Conservation (phyloP, 1,284 basidiomycete genomes). For the Cystobasidium sp. region DNA sequence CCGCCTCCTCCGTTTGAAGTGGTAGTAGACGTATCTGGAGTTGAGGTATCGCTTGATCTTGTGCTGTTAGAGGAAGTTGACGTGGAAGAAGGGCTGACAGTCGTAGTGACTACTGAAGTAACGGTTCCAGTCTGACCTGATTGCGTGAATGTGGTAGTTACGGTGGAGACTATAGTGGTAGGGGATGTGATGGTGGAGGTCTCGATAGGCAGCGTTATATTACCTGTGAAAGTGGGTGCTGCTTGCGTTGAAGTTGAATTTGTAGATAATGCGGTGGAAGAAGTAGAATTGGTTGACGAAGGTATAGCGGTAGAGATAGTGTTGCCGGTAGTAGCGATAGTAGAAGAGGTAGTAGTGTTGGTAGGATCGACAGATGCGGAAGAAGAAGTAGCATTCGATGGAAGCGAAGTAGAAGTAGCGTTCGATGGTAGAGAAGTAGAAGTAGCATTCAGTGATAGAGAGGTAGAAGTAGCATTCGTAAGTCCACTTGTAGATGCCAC, state of each 20-base stretch:
- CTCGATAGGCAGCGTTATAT: slow-evolving; percentile 28
- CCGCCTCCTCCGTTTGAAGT: background rate
- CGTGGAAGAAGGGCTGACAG: slow-evolving; percentile 6
- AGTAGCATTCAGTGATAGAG: no score
- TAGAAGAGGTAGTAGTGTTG: background rate
- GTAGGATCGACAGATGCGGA: background rate
- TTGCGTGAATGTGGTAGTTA: slow-evolving; percentile 26
- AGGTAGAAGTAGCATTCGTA: slow-evolving; percentile 22
- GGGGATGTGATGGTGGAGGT: slow-evolving; percentile 21
- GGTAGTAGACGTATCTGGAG: background rate
- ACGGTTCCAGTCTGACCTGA: slow-evolving; percentile 16
- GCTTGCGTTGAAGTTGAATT: background rate
- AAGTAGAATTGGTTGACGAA: background rate
- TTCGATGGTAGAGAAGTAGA: background rate
- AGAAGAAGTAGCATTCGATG: background rate
- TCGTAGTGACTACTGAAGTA: slow-evolving; percentile 32
- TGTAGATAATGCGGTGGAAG: background rate
- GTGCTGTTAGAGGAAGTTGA: background rate
- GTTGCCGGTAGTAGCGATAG: background rate
- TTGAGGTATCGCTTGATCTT: background rate
- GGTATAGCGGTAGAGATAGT: no score
- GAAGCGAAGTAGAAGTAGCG: background rate
- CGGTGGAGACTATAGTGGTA: slow-evolving; percentile 17
- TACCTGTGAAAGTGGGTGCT: slow-evolving; percentile 20
- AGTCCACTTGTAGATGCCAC: background rate